phyloP scores from a whole-genome alignment of 306 rosid genomes.

The Lagenaria siceraria region DNA sequence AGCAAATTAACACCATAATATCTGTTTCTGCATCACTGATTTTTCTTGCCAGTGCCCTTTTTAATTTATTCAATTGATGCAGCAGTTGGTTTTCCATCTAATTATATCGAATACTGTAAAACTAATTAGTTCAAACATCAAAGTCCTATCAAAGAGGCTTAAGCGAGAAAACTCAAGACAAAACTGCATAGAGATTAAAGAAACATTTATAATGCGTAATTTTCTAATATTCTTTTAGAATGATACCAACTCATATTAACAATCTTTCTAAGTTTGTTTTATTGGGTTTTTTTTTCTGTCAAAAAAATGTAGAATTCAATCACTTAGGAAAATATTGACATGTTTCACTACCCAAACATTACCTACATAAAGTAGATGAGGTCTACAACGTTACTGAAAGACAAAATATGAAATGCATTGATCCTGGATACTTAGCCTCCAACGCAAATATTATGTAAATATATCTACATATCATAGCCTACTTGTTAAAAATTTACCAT shows the following conservation, averaged over 20 bases:
- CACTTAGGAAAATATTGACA: not conserved
- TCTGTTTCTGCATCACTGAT: not conserved
- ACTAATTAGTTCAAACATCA: not conserved
- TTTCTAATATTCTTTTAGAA: not conserved
- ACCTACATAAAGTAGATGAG: not conserved
- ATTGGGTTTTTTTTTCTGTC: not conserved
- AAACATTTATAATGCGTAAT: not conserved
- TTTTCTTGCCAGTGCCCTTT: not conserved
- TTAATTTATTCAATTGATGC: not conserved
- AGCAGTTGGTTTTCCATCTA: not conserved
- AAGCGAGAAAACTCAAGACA: not conserved
- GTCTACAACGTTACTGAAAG: not conserved
- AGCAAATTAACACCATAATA: not conserved
- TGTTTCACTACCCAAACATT: not conserved
- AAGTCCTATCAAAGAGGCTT: not conserved
- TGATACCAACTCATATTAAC: not conserved
- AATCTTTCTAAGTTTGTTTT: not conserved
- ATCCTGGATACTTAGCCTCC: not conserved
- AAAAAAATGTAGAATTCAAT: not conserved
- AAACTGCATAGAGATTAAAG: not conserved
- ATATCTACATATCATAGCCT: not conserved
- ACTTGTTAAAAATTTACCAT: not conserved
- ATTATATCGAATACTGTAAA: not conserved
- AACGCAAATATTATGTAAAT: not conserved
- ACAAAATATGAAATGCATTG: not conserved